A percentile compares a stretch with the other conserved stretches of the same genome.
Conservation (phyloP, 108 stramenopile species). For the Parietichytrium sp. region DNA sequence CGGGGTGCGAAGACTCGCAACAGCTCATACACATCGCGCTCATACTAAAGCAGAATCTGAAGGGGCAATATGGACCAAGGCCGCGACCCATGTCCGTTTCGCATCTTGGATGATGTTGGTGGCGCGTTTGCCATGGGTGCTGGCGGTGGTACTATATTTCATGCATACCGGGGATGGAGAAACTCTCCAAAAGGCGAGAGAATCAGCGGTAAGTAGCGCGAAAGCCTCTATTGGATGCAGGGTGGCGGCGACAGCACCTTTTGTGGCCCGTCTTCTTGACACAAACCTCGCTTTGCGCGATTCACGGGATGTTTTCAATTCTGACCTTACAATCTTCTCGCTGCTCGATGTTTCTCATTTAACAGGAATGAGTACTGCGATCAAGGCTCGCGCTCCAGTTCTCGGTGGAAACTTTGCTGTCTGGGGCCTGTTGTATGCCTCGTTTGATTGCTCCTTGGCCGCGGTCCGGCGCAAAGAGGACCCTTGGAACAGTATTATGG, state of each 20-base stretch:
- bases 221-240: background rate
- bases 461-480: slow-evolving; percentile 93
- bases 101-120: slow-evolving; percentile 94
- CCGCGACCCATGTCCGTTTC: slow-evolving; percentile 93
- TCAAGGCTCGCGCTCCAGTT: slow-evolving; percentile 86
- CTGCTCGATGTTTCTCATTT: no score
- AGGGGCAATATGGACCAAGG: slow-evolving; percentile 58
- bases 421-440: slow-evolving; percentile 95
- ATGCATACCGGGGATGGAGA: slow-evolving; percentile 2
- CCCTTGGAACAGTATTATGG: slow-evolving; percentile 96
- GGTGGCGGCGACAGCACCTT: no score
- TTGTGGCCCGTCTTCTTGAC: no score
- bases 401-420: slow-evolving; percentile 74
- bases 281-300: no score
- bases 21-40: no score
- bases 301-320: no score
- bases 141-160: slow-evolving; percentile 47
- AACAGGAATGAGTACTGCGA: slow-evolving; percentile 56
- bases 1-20: no score
- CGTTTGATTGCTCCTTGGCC: slow-evolving; percentile 88
- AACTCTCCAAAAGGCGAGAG: slow-evolving; percentile 34
- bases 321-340: no score
- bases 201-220: background rate
- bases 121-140: slow-evolving; percentile 92
- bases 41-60: no score